phyloP scores from a whole-genome alignment of 805 yeast species.

The Myxozyma mucilagina region DNA sequence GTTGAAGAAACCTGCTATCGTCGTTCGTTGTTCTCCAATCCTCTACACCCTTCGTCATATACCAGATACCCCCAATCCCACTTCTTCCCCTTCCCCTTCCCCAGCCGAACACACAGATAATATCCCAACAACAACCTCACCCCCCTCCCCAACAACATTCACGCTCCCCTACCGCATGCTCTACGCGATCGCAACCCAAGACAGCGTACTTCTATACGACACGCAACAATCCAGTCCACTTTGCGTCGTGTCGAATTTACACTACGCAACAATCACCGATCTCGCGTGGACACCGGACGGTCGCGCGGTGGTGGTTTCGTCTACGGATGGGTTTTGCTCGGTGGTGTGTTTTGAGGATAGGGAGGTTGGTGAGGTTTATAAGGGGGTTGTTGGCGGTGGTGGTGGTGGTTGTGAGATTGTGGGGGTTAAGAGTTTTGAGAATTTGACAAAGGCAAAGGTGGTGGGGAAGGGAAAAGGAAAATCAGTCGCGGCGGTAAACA shows the following conservation, averaged over 20 bases:
- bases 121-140: neutral
- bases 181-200: conserved; percentile 92
- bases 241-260: conserved; percentile 74
- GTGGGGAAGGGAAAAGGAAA: too few species aligned
- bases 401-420: too few species aligned
- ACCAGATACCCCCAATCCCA: neutral
- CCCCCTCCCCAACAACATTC: conserved; percentile 43
- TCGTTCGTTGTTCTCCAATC: conserved; percentile 72
- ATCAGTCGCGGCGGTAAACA: too few species aligned
- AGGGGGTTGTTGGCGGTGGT: conserved; percentile 18
- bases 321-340: conserved; percentile 93
- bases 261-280: conserved; percentile 87
- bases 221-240: conserved; percentile 70
- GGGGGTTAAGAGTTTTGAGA: too few species aligned
- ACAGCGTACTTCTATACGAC: conserved; percentile 76
- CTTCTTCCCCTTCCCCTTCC: conserved; percentile 9
- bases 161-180: conserved; percentile 74
- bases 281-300: conserved; percentile 84
- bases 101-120: neutral
- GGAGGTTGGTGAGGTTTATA: conserved; percentile 54
- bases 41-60: conserved; percentile 47
- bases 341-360: conserved; percentile 54
- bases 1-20: conserved; percentile 79
- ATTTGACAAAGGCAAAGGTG: too few species aligned
- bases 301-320: conserved; percentile 62